Conservation (phyloP, 2,329 filamentous ascomycete genomes). For the Claviceps pazoutovae region DNA sequence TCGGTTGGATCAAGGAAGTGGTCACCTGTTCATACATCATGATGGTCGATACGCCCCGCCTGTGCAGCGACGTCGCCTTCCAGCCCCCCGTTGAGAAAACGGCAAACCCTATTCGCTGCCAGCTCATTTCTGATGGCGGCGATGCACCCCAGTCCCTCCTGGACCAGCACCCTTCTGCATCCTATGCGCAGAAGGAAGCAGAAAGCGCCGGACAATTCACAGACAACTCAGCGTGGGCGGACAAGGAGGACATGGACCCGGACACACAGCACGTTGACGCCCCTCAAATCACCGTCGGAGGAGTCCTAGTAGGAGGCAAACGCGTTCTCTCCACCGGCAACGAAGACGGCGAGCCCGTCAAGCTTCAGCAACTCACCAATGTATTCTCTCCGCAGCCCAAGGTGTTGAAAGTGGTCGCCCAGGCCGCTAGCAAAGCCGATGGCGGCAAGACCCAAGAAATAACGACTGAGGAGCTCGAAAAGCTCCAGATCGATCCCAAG, state of each 20-base stretch:
- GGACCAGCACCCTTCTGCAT: slow-evolving; percentile 16
- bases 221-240: slow-evolving; percentile 5
- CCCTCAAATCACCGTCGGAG: slow-evolving; percentile 31
- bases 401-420: slow-evolving; percentile 27
- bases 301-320: slow-evolving; percentile 37
- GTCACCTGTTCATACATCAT: slow-evolving; percentile 86
- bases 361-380: slow-evolving; percentile 19
- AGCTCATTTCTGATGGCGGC: slow-evolving; percentile 47
- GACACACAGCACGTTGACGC: slow-evolving; percentile 21
- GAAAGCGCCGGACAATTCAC: slow-evolving; percentile 5
- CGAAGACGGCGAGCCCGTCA: slow-evolving; percentile 33
- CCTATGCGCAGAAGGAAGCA: slow-evolving; percentile 17
- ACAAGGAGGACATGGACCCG: background rate
- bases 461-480: slow-evolving; percentile 52
- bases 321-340: slow-evolving; percentile 31
- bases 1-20: slow-evolving; percentile 86
- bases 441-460: slow-evolving; percentile 48
- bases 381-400: slow-evolving; percentile 15
- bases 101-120: slow-evolving; percentile 65
- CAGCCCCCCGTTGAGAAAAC: slow-evolving; percentile 64
- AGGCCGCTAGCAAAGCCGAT: slow-evolving; percentile 35
- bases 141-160: slow-evolving; percentile 24
- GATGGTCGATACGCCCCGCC: slow-evolving; percentile 77
- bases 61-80: slow-evolving; percentile 81
- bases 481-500: slow-evolving; percentile 50